phyloP scores from a whole-genome alignment of 176 grass and related monocot genomes.

The Zoysia pacifica region DNA sequence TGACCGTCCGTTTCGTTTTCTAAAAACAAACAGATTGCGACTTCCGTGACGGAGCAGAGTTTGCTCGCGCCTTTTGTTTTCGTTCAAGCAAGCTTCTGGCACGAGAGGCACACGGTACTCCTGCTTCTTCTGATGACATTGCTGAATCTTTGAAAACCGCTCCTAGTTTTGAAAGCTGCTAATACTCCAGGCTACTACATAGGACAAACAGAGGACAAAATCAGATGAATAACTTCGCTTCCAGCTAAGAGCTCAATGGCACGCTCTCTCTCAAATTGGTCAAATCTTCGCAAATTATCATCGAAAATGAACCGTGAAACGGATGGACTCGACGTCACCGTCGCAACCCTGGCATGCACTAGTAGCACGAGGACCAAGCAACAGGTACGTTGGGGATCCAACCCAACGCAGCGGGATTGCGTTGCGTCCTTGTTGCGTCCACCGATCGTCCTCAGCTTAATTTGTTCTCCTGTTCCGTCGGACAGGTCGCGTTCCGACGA shows the following conservation, averaged over 20 bases:
- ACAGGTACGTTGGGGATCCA: not conserved
- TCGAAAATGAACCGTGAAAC: not conserved
- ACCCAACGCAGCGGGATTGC: not conserved
- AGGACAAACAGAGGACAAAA: no score
- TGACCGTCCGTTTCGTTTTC: not conserved
- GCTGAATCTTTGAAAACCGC: not conserved
- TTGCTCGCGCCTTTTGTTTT: not conserved
- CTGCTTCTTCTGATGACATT: not conserved
- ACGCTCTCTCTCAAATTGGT: not conserved
- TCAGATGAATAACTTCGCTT: no score
- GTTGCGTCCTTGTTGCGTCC: not conserved
- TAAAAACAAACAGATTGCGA: not conserved
- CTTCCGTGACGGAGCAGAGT: not conserved
- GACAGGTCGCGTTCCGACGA: constrained; percentile 22
- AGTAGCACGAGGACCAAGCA: not conserved
- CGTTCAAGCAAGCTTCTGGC: not conserved
- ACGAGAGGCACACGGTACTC: not conserved
- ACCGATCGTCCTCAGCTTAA: not conserved
- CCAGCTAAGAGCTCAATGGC: no score
- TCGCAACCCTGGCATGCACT: constrained; percentile 44
- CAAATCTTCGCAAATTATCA: not conserved
- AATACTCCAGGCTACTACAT: no score
- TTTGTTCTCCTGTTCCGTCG: constrained; percentile 34
- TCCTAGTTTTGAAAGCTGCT: not conserved
- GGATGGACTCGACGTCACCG: constrained; percentile 18